Evolutionary conservation across 306 rosid species (phyloP), one percentile per base, ranked within the genome.

Genomic region (Cercis canadensis): DNA sequence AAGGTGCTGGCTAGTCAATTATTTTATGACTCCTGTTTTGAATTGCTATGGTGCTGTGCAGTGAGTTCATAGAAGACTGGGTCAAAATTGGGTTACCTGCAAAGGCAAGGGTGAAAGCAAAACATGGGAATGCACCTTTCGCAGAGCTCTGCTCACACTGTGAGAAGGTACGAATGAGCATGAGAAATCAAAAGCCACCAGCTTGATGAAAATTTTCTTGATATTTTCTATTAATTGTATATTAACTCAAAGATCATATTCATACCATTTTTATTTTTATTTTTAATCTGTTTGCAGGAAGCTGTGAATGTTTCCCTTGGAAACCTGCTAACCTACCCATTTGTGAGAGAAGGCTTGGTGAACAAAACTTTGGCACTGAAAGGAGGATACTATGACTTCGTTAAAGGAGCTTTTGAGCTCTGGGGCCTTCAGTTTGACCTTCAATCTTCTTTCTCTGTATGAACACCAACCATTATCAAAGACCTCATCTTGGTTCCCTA

Each of bases 51-150:
- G 54, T 16, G 53, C 72, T 18, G n/a, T 74, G 81, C 81, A 94
- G 98, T 78, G 92, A 89, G 59, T 89, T 94, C 66, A 89, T 94
- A 21, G 97, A 94, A 74, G 96, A 94, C 46, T 94, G 98, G 98
- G 88, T 94, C 60, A 86, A 78, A 56, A 76, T 94, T 37, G 95
- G 80, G 40, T 15, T 78, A 50, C 92, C 98, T 37, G 98, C 98
- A 7, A 86, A 62, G 86, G 81, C 84, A 59, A 94, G 85, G 88
- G 97, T 92, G 75, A 80, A 82, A 49, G 9, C 85, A 68, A 14
- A 50, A 1, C 66, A 65, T 74, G 69, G 74, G 0, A 69, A 53
- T 62, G 89, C 80, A 60, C 12, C 75, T 6, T 51, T 90, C 49
- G 57, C 69, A 19, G 96, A 90, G 64, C 78, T 89, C 12, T 90